Evolutionary conservation across 1,139 yeast genomes (phyloP).

Genomic region (Pneumocystis carinii): DNA sequence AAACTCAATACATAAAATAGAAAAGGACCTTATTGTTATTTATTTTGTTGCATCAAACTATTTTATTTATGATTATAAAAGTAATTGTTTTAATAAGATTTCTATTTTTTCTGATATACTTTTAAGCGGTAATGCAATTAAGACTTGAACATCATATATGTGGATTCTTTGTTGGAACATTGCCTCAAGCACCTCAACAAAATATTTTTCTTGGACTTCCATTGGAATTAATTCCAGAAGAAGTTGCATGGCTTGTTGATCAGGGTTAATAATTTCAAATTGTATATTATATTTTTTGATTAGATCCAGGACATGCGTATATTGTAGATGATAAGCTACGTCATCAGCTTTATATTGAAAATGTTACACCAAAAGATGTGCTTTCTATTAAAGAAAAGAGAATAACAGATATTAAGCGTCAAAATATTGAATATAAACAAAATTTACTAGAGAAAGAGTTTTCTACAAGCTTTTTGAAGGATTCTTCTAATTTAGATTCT

Average conservation of each 20-base stretch:
- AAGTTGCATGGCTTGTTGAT: slow-evolving; percentile 49
- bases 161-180: slow-evolving; percentile 69
- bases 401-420: not conserved
- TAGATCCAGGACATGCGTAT: slow-evolving; percentile 14
- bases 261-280: slow-evolving; percentile 17
- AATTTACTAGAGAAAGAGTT: not conserved
- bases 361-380: not conserved
- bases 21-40: not conserved
- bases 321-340: slow-evolving; percentile 10
- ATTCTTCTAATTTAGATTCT: slow-evolving; percentile 4
- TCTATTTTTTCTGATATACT: not conserved
- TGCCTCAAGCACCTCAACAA: slow-evolving; percentile 84
- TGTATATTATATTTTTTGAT: slow-evolving; percentile 1
- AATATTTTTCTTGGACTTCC: slow-evolving; percentile 77
- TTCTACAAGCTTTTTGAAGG: not conserved
- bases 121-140: slow-evolving; percentile 35
- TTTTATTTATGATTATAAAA: not conserved
- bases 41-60: not conserved
- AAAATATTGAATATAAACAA: not conserved
- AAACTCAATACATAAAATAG: not conserved
- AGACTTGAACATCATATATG: slow-evolving; percentile 41
- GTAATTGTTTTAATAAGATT: not conserved
- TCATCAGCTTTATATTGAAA: slow-evolving; percentile 4
- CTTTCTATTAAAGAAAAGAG: not conserved
- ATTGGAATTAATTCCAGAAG: slow-evolving; percentile 55